These are phyloP conservation scores for Tricholoma matsutake DNA, from an alignment of 768 basidiomycete genomes.

Conservation along the genomic window DNA sequence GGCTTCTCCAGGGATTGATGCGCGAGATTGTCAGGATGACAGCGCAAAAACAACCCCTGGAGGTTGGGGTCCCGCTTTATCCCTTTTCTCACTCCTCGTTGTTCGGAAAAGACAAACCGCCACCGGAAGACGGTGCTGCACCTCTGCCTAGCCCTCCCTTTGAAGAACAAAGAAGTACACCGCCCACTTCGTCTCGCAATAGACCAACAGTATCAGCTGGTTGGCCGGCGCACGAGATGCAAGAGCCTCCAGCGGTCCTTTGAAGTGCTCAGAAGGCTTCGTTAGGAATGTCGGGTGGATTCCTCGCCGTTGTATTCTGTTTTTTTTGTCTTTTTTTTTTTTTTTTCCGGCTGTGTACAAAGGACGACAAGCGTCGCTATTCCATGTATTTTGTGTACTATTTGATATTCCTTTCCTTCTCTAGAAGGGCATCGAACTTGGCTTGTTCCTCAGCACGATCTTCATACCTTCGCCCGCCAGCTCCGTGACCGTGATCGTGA, in stretches of 20 bases:
- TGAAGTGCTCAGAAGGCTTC: not conserved
- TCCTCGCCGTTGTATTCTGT: not conserved
- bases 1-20: constrained; percentile 79
- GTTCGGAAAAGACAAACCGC: constrained; percentile 48
- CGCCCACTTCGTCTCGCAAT: constrained; percentile 13
- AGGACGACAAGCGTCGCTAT: constrained; percentile 8
- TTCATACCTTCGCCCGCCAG: constrained; percentile 14
- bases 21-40: constrained; percentile 82
- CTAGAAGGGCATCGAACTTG: constrained; percentile 55
- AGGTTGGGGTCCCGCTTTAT: constrained; percentile 78
- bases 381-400: constrained; percentile 10
- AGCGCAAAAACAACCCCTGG: constrained; percentile 73
- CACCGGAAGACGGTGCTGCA: constrained; percentile 32
- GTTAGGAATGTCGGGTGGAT: not conserved
- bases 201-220: constrained; percentile 4
- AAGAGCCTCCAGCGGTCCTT: constrained; percentile 17
- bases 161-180: constrained; percentile 27
- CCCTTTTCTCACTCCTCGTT: constrained; percentile 72
- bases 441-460: constrained; percentile 49
- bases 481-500: not conserved
- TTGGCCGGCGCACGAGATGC: constrained; percentile 27
- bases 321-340: not conserved
- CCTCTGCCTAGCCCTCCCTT: constrained; percentile 39
- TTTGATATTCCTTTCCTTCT: constrained; percentile 49
- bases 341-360: not conserved